A percentile compares a stretch with the other conserved stretches of the same genome.
Conservation (phyloP, 345 rosid species). For the Ceriops decandra region DNA sequence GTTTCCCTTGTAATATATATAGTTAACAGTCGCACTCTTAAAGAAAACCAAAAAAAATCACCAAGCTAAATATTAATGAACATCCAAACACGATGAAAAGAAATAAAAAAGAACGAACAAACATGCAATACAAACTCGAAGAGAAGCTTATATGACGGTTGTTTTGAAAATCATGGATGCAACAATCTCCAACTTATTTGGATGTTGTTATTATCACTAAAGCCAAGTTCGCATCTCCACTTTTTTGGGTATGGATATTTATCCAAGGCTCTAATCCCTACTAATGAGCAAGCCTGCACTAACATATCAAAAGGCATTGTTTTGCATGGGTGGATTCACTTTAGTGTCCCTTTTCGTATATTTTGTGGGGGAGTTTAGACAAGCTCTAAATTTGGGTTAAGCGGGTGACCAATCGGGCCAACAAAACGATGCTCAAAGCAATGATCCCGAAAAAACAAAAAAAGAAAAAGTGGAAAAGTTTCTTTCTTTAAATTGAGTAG, state of each 20-base stretch:
- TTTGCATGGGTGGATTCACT: not conserved
- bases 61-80: no score
- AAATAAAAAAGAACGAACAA: no score
- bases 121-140: no score
- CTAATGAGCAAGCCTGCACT: not conserved
- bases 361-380: not conserved
- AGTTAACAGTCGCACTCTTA: no score
- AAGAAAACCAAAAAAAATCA: no score
- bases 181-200: no score
- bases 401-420: not conserved
- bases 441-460: not conserved
- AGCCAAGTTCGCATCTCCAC: no score
- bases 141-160: no score
- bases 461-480: not conserved
- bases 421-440: not conserved
- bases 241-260: not conserved
- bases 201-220: no score
- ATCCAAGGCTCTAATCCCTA: not conserved
- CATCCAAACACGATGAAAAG: no score
- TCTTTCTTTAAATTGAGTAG: not conserved
- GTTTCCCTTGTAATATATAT: no score
- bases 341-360: conserved; percentile 2
- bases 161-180: no score
- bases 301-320: not conserved
- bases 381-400: not conserved